Evolutionary conservation across 2,329 filamentous ascomycete genomes (phyloP).

Genomic region (Curvularia sp.): DNA sequence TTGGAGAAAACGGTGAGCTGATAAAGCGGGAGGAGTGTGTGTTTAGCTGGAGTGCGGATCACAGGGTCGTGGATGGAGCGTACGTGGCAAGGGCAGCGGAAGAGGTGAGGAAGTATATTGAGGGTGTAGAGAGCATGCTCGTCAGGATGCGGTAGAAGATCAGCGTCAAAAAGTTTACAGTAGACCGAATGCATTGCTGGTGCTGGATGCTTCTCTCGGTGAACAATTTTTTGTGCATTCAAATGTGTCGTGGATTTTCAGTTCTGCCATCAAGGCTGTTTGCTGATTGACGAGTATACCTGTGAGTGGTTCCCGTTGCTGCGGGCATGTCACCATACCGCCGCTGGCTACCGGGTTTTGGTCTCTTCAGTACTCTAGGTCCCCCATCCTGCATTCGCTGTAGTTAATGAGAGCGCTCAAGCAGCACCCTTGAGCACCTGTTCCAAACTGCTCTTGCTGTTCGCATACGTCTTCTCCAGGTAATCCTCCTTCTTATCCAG

Average conservation of each 20-base stretch:
- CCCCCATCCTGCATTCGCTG: background rate
- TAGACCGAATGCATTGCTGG: background rate
- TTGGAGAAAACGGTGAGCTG: constrained; percentile 64
- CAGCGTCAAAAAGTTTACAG: background rate
- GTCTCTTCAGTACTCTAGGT: background rate
- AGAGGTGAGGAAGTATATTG: constrained; percentile 76
- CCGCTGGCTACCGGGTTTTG: background rate
- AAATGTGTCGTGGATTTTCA: background rate
- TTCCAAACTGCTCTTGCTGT: constrained; percentile 89
- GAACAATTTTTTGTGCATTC: background rate
- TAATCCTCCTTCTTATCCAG: constrained; percentile 90
- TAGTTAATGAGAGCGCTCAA: constrained; percentile 15
- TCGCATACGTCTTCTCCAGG: constrained; percentile 93
- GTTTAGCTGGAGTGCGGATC: constrained; percentile 96
- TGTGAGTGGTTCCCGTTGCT: background rate
- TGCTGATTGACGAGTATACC: background rate
- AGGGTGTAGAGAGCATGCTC: constrained; percentile 87
- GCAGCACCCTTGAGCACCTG: constrained; percentile 71
- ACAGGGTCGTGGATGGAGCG: constrained; percentile 91
- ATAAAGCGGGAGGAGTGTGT: constrained; percentile 81
- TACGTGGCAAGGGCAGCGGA: constrained; percentile 92
- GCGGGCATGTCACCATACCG: background rate
- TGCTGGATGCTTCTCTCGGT: background rate
- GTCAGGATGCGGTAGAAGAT: constrained; percentile 59
- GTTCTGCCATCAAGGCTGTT: background rate